phyloP scores from a whole-genome alignment of 768 basidiomycete species.

The Pisolithus albus region DNA sequence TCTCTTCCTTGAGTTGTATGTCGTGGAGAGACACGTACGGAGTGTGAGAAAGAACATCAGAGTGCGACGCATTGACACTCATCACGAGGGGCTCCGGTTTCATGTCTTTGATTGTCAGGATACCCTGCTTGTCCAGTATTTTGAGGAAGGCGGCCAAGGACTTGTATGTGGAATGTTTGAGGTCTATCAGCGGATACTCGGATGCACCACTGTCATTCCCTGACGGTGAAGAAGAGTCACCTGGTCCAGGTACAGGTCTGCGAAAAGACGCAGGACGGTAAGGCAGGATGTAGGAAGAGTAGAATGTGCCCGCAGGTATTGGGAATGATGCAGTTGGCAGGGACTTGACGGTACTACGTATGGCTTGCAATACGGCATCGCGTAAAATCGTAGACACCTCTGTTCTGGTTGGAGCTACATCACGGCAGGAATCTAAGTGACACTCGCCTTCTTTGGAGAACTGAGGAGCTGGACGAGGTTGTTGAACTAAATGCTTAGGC shows the following conservation, averaged over 20 bases:
- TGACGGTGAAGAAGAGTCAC: conserved; percentile 3
- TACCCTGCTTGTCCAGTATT: conserved; percentile 60
- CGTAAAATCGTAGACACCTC: conserved; percentile 42
- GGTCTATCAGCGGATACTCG: conserved; percentile 47
- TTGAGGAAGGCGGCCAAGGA: conserved; percentile 80
- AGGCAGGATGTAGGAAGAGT: conserved; percentile 71
- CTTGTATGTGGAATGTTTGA: conserved; percentile 77
- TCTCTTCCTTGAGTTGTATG: conserved; percentile 56
- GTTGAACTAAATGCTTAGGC: conserved; percentile 2
- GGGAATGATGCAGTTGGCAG: conserved; percentile 58
- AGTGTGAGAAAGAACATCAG: conserved; percentile 46
- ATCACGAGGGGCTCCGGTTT: conserved; percentile 48
- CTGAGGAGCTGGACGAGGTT: conserved; percentile 6
- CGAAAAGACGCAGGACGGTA: conserved; percentile 59
- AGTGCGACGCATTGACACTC: conserved; percentile 50
- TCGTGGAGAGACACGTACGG: conserved; percentile 58
- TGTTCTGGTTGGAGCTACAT: conserved; percentile 4
- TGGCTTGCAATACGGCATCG: conserved; percentile 58
- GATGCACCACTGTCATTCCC: conserved; percentile 16
- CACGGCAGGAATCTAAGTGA: not conserved
- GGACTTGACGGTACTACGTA: conserved; percentile 42
- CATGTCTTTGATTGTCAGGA: conserved; percentile 65
- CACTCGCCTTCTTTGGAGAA: conserved; percentile 26
- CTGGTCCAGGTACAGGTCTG: conserved; percentile 6
- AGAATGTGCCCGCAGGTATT: conserved; percentile 68